phyloP scores from a whole-genome alignment of 768 basidiomycete species.

The Sarcodon aspratus region DNA sequence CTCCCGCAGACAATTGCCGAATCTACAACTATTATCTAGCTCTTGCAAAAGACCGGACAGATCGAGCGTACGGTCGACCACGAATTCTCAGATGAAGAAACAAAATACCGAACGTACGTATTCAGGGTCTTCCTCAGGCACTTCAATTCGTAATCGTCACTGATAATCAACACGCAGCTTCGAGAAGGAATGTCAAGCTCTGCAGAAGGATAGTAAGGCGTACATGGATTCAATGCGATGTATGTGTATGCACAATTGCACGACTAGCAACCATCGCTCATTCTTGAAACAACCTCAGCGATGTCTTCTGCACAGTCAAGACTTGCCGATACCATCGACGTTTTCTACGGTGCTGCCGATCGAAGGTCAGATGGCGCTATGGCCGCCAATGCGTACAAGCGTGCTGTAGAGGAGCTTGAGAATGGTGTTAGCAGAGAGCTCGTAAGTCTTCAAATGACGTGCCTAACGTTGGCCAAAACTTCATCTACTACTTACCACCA shows the following conservation, averaged over 20 bases:
- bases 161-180: constrained; percentile 43
- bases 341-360: constrained; percentile 85
- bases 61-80: constrained; percentile 92
- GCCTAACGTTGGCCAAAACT: neutral
- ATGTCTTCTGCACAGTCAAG: constrained; percentile 92
- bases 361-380: constrained; percentile 84
- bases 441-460: constrained; percentile 32
- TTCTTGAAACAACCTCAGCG: constrained; percentile 32
- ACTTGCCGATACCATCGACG: constrained; percentile 87
- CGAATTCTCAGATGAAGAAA: constrained; percentile 88
- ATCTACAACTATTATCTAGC: constrained; percentile 27
- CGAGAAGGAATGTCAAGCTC: constrained; percentile 88
- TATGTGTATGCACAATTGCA: constrained; percentile 21
- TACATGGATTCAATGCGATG: constrained; percentile 94
- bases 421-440: constrained; percentile 74
- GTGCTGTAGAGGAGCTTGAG: constrained; percentile 91
- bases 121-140: neutral
- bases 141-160: neutral
- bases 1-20: constrained; percentile 3
- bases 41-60: constrained; percentile 97
- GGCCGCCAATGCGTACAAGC: constrained; percentile 94
- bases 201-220: constrained; percentile 93
- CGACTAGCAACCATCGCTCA: neutral
- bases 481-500: constrained; percentile 16
- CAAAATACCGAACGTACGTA: constrained; percentile 78